Base-by-base conservation (phyloP, 2,329 filamentous ascomycete species). In the Colletotrichum spinosum region DNA sequence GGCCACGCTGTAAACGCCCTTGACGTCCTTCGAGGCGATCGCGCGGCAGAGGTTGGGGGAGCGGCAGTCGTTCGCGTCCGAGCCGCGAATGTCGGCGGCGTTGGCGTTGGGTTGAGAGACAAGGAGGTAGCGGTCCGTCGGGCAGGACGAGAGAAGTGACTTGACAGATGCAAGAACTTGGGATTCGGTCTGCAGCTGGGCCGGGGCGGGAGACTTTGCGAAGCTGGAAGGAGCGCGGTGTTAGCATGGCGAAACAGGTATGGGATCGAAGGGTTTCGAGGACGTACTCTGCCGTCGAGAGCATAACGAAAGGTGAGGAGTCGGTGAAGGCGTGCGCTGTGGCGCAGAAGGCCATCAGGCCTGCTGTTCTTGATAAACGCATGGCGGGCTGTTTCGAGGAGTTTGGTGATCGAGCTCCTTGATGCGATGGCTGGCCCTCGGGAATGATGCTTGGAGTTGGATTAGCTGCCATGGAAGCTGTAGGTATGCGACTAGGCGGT, bases 271-370 rank as follows among this genome's bases (percentile, higher is more conserved):
- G 17, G 17, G 8, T 39, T 51, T 15, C 35, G 9, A 13, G 15
- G 58, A 74, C 90, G 73, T 90, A 97, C 94, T 90, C 83, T 68
- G 91, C 86, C 50, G 91, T 95, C 38, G 95, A 97, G 77, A 97
- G 90, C 70, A 97, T 81, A 75, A 97, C 86, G 78, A 97, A 96
- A 15, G 96, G 95, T 59, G 93, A 94, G 2, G 94, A 93, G 78
- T 97, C 91, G 68, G 88, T 89, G 77, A 97, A 96, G 34, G 93
- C 94, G 67, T 88, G 81, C 49, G 85, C 88, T 33, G 84, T 83
- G 66, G 86, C 84, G 70, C 86, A 83, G 72, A 87, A 78, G 69
- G 84, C 84, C 73, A 87, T 78, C 55, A 86, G 74, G 70, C 83
- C 77, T 66, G 82, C 78, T 73, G 84, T 73, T 74, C 80, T 75